Evolutionary conservation across 2,329 filamentous ascomycete species (phyloP).

Genomic region (Paecilomyces fulvus): DNA sequence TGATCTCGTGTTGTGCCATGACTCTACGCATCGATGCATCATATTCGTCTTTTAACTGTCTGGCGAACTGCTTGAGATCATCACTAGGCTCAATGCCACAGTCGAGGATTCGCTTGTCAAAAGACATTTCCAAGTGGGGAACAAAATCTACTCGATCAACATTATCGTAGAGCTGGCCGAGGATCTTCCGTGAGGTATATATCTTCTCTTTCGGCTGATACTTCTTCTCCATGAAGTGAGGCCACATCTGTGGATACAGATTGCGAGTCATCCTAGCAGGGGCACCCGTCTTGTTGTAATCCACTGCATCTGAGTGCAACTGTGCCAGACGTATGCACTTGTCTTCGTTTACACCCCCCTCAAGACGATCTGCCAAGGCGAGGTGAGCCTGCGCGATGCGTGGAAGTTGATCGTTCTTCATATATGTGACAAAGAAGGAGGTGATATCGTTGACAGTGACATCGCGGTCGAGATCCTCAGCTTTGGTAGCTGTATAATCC

Average conservation of each 20-base stretch:
- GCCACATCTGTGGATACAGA: constrained; percentile 58
- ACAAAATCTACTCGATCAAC: constrained; percentile 61
- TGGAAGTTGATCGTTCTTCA: constrained; percentile 79
- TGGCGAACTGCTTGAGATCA: constrained; percentile 49
- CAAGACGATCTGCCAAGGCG: constrained; percentile 59
- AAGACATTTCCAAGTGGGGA: constrained; percentile 62
- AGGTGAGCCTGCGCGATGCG: constrained; percentile 76
- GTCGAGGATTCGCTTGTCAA: constrained; percentile 66
- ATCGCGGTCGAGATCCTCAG: constrained; percentile 48
- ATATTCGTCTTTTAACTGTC: constrained; percentile 64
- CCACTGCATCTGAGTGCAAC: constrained; percentile 84
- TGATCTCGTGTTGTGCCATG: constrained; percentile 76
- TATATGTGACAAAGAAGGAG: constrained; percentile 81
- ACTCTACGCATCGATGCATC: constrained; percentile 68
- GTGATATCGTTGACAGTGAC: constrained; percentile 67
- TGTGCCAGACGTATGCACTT: constrained; percentile 68
- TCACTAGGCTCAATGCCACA: constrained; percentile 49
- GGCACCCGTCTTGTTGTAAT: constrained; percentile 85
- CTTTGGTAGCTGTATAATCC: constrained; percentile 58
- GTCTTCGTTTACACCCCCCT: constrained; percentile 55
- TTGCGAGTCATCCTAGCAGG: constrained; percentile 58
- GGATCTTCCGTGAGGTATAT: constrained; percentile 62
- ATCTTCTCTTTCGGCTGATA: constrained; percentile 35
- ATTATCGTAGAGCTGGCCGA: constrained; percentile 76
- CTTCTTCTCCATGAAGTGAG: constrained; percentile 79